Conservation (phyloP, 2,329 filamentous ascomycete species). For the Paraphoma chrysanthemicola region DNA sequence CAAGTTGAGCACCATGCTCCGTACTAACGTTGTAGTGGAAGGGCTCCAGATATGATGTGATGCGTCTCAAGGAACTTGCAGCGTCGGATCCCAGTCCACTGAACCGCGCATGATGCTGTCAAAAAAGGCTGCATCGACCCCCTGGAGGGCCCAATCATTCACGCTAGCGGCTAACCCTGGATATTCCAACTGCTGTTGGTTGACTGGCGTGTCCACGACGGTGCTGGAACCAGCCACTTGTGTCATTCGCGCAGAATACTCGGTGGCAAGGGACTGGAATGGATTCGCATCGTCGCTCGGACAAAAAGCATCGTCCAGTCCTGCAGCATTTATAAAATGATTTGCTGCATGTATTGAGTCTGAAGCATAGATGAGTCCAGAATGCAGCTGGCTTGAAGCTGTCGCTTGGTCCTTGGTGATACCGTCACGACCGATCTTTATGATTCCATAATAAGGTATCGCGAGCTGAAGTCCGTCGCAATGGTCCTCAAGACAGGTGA, state of each 20-base stretch:
- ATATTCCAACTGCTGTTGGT: slow-evolving; percentile 4
- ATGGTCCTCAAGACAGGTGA: background rate
- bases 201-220: no score
- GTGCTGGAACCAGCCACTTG: no score
- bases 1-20: no score
- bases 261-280: background rate
- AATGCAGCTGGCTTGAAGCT: background rate
- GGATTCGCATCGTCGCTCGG: background rate
- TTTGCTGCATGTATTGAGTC: slow-evolving; percentile 1
- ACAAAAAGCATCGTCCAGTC: slow-evolving; percentile 3
- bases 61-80: background rate
- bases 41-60: background rate
- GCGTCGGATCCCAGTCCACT: slow-evolving; percentile 3
- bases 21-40: no score
- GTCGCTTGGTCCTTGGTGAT: slow-evolving; percentile 1
- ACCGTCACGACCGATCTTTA: slow-evolving; percentile 37
- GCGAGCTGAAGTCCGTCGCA: slow-evolving; percentile 6
- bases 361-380: background rate
- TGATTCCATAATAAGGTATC: slow-evolving; percentile 42
- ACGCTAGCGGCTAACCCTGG: slow-evolving; percentile 12
- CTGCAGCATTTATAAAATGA: slow-evolving; percentile 2
- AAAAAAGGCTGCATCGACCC: slow-evolving; percentile 27
- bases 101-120: slow-evolving; percentile 22
- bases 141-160: slow-evolving; percentile 29
- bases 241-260: no score